Conservation (phyloP, 148 eudicot species). For the Drosera capensis region DNA sequence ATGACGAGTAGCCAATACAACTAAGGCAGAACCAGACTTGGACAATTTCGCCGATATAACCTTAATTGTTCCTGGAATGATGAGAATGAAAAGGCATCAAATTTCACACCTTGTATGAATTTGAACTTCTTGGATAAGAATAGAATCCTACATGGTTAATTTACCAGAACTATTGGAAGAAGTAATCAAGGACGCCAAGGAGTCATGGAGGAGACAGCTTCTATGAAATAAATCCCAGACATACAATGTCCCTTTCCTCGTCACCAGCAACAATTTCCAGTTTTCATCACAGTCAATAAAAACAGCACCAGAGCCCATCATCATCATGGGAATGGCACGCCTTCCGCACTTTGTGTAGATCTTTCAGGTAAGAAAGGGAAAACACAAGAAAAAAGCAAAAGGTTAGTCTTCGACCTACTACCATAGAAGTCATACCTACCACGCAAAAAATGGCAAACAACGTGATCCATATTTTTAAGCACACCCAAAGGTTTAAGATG, state of each 20-base stretch:
- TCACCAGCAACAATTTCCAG: conserved; percentile 86
- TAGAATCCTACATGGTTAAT: too few relatives aligned
- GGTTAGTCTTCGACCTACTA: not conserved
- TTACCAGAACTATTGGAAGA: conserved; percentile 8
- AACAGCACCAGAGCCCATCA: conserved; percentile 85
- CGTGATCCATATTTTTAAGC: too few relatives aligned
- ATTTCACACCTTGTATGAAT: not conserved
- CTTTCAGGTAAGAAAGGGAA: conserved; percentile 20
- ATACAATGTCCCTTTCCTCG: conserved; percentile 68
- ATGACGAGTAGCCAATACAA: conserved; percentile 83
- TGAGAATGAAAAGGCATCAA: not conserved
- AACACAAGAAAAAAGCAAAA: conserved; percentile 3
- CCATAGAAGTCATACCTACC: too few relatives aligned
- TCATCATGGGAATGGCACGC: conserved; percentile 86
- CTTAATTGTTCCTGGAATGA: conserved; percentile 7
- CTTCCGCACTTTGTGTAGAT: conserved; percentile 90
- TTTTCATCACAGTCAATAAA: conserved; percentile 85
- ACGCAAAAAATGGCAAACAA: too few relatives aligned
- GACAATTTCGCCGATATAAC: conserved; percentile 12
- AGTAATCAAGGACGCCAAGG: conserved; percentile 53
- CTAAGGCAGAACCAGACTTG: conserved; percentile 21
- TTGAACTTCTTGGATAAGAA: too few relatives aligned
- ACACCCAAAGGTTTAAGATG: too few relatives aligned
- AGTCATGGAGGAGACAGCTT: conserved; percentile 81
- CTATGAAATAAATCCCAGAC: conserved; percentile 79